phyloP scores from a whole-genome alignment of 1,284 basidiomycete species.

The Tranzscheliella williamsii region DNA sequence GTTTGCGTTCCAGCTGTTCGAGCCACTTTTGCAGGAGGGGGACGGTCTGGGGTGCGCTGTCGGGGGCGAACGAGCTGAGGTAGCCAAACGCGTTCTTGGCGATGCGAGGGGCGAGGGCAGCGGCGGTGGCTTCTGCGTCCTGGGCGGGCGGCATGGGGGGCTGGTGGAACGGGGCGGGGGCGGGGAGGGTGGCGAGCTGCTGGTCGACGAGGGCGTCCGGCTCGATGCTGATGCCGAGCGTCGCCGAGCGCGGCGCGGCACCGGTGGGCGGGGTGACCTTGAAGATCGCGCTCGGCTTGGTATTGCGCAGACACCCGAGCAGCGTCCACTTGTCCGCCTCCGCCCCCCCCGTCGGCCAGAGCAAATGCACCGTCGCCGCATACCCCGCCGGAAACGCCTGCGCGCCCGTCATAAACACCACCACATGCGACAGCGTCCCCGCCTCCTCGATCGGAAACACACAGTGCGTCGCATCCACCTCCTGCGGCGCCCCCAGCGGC shows the following conservation, averaged over 20 bases:
- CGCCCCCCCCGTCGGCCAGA: constrained; percentile 33
- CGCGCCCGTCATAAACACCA: constrained; percentile 57
- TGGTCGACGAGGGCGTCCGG: constrained; percentile 42
- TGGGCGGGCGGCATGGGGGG: neutral
- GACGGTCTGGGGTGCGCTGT: constrained; percentile 56
- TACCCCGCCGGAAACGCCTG: constrained; percentile 55
- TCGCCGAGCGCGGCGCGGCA: constrained; percentile 25
- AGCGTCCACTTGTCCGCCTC: constrained; percentile 42
- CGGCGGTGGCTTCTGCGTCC: constrained; percentile 7
- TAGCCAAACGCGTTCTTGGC: constrained; percentile 56
- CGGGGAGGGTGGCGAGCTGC: constrained; percentile 34
- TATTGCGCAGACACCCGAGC: constrained; percentile 50
- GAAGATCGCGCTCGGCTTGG: constrained; percentile 59
- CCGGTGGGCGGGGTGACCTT: constrained; percentile 3
- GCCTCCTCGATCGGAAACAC: constrained; percentile 53
- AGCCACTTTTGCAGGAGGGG: constrained; percentile 58
- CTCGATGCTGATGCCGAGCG: constrained; percentile 56
- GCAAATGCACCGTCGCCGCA: constrained; percentile 55
- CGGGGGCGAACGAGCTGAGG: constrained; percentile 56
- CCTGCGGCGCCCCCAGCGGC: constrained; percentile 47
- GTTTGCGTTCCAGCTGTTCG: constrained; percentile 57
- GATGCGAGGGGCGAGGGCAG: constrained; percentile 46
- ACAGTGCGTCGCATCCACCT: constrained; percentile 57
- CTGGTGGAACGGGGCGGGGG: neutral
- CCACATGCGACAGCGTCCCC: constrained; percentile 47